phyloP scores from a whole-genome alignment of 257 asterid species.

The Capsicum baccatum region DNA sequence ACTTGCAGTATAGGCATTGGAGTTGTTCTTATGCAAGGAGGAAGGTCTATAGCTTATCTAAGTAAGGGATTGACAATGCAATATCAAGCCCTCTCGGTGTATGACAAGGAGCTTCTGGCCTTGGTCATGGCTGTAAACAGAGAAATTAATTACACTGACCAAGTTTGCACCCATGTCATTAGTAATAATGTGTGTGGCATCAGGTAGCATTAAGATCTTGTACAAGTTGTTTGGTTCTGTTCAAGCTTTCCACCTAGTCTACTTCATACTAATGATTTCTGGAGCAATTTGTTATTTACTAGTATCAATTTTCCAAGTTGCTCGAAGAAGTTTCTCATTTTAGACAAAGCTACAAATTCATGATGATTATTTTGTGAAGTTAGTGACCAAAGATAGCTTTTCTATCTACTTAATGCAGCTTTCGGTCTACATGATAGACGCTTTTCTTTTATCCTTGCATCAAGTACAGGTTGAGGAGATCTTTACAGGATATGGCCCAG shows the following conservation, averaged over 20 bases:
- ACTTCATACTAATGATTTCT: not conserved
- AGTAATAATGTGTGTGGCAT: not conserved
- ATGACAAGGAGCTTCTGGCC: no score
- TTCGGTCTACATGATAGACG: not conserved
- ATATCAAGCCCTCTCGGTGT: no score
- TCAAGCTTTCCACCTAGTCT: not conserved
- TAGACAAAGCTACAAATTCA: not conserved
- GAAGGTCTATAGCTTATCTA: no score
- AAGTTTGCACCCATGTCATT: not conserved
- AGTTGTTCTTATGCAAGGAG: no score
- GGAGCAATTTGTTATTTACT: not conserved
- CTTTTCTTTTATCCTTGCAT: not conserved
- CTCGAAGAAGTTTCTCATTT: not conserved
- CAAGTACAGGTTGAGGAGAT: not conserved
- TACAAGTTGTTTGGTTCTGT: not conserved
- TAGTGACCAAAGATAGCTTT: not conserved
- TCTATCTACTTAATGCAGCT: not conserved
- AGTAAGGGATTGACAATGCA: no score
- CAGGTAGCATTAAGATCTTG: not conserved
- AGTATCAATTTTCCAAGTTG: not conserved
- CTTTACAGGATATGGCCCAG: not conserved
- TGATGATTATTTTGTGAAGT: not conserved
- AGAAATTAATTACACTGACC: not conserved
- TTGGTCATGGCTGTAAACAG: not conserved
- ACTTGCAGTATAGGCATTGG: no score